Percentiles rank a stretch among this genome's conserved stretches.
These are phyloP conservation scores for Crassisporium funariophilum DNA, from an alignment of 768 basidiomycete genomes.

Conservation along the genomic window DNA sequence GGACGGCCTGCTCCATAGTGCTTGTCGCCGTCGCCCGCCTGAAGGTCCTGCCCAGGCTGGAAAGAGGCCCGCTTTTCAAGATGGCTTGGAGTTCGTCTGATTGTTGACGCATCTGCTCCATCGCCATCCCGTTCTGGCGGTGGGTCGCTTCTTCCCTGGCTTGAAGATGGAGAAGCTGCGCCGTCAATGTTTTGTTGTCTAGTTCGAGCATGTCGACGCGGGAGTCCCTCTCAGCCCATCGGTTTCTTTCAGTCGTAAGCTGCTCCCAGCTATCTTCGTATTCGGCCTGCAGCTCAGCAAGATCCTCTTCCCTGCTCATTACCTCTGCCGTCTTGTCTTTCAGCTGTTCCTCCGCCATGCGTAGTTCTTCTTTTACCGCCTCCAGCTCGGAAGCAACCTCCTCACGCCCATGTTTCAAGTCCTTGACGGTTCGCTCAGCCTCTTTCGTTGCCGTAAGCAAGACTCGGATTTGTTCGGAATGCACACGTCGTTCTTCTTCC, in stretches of 20 bases:
- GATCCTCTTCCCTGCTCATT: conserved; percentile 6
- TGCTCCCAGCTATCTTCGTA: conserved; percentile 15
- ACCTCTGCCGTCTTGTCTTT: conserved; percentile 6
- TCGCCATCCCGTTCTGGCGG: conserved; percentile 34
- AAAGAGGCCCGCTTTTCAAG: background rate
- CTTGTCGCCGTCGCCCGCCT: conserved; percentile 2
- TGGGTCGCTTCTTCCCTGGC: conserved; percentile 19
- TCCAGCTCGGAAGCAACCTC: conserved; percentile 4
- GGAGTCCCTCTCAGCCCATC: conserved; percentile 10
- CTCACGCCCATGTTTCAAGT: no score
- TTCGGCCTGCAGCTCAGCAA: conserved; percentile 11
- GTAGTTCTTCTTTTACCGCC: background rate
- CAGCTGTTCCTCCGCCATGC: background rate
- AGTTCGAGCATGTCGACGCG: conserved; percentile 25
- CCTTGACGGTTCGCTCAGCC: conserved; percentile 9
- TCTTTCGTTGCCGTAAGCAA: conserved; percentile 1
- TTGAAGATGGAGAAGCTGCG: conserved; percentile 24
- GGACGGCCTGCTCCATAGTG: conserved; percentile 13
- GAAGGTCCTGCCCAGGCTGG: conserved; percentile 1
- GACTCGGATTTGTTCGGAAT: background rate
- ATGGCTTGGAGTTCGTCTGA: conserved; percentile 27
- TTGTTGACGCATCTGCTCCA: conserved; percentile 36
- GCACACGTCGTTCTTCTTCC: conserved; percentile 19
- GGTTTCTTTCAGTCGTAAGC: conserved; percentile 12
- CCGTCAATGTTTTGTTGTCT: conserved; percentile 18